Conservation (phyloP, 2,329 filamentous ascomycete genomes). For the Fusarium tuaranense region DNA sequence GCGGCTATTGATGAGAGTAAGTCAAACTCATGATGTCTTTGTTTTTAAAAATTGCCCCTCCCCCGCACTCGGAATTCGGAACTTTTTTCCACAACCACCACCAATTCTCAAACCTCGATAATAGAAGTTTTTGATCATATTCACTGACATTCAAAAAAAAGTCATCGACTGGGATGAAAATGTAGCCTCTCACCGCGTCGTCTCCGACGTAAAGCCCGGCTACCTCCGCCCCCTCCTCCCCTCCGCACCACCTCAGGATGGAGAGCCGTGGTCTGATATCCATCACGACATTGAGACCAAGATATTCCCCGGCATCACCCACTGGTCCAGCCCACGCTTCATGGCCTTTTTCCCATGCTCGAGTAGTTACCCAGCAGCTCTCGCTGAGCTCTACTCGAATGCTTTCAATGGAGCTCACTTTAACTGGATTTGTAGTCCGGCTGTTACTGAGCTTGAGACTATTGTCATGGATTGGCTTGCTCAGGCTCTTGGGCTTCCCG, state of each 20-base stretch:
- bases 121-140: neutral
- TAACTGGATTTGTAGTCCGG: conserved; percentile 96
- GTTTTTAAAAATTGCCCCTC: neutral
- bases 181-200: conserved; percentile 75
- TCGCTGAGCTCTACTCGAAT: conserved; percentile 92
- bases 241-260: conserved; percentile 69
- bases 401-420: conserved; percentile 92
- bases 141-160: conserved; percentile 49
- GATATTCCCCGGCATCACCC: conserved; percentile 92
- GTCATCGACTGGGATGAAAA: conserved; percentile 88
- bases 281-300: conserved; percentile 85
- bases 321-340: conserved; percentile 95
- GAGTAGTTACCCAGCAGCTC: conserved; percentile 84
- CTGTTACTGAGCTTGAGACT: conserved; percentile 93
- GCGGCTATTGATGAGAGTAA: conserved; percentile 85
- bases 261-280: conserved; percentile 82
- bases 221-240: conserved; percentile 88
- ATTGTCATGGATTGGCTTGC: conserved; percentile 93
- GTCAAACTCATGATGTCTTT: conserved; percentile 53
- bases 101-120: neutral
- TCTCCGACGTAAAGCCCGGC: conserved; percentile 84
- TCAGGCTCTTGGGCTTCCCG: conserved; percentile 78
- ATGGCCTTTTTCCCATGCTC: conserved; percentile 94
- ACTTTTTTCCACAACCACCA: neutral
- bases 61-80: conserved; percentile 3